Conservation (phyloP, 73 alveolate species). For the Urostyla sp. region DNA sequence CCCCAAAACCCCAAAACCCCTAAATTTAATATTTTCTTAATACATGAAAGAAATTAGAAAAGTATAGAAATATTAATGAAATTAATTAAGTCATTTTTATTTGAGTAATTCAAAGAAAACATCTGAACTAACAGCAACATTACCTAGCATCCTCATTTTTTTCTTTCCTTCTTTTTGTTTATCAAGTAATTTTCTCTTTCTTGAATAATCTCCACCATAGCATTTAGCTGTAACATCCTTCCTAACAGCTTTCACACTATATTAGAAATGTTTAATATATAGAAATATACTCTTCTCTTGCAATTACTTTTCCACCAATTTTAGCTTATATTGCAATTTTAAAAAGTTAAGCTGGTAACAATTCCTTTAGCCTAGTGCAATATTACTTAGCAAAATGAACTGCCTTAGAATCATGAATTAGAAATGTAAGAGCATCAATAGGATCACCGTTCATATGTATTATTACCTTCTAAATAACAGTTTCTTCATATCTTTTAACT, state of each 20-base stretch:
- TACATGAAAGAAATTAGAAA: not conserved
- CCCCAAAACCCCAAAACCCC: too few relatives aligned
- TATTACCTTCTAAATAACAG: conserved; percentile 70
- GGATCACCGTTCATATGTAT: conserved; percentile 83
- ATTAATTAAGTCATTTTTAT: conserved; percentile 20
- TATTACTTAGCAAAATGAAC: conserved; percentile 69
- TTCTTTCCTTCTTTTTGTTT: conserved; percentile 87
- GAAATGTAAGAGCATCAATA: conserved; percentile 90
- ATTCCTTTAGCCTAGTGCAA: conserved; percentile 69
- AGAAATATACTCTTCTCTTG: conserved; percentile 74
- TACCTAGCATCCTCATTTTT: conserved; percentile 77
- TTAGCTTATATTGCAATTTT: conserved; percentile 86
- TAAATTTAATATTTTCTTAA: not conserved
- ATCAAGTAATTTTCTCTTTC: conserved; percentile 88
- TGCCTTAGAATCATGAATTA: conserved; percentile 81
- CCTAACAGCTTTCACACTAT: conserved; percentile 72
- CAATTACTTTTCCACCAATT: conserved; percentile 90
- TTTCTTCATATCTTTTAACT: conserved; percentile 75
- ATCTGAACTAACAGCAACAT: conserved; percentile 65
- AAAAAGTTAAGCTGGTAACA: conserved; percentile 80
- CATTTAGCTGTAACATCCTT: conserved; percentile 86
- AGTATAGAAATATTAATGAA: not conserved
- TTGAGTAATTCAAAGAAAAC: conserved; percentile 61
- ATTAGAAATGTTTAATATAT: conserved; percentile 13
- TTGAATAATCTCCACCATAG: conserved; percentile 93